Conservation (phyloP, 148 eudicot genomes). For the Rhododendron henanense region DNA sequence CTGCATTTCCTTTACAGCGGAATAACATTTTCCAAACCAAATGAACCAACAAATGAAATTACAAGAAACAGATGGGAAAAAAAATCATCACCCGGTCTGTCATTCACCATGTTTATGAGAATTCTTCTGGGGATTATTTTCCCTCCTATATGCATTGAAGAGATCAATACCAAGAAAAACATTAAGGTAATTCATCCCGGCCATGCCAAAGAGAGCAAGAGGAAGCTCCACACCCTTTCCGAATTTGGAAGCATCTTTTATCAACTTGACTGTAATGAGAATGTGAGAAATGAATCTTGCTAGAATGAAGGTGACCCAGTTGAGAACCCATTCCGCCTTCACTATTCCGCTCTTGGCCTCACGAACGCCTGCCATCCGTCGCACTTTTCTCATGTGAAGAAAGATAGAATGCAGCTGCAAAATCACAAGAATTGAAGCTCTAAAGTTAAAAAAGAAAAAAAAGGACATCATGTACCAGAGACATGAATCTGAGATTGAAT, state of each 20-base stretch:
- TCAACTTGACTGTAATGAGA: slow-evolving; percentile 65
- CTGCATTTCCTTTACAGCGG: not conserved
- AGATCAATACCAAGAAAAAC: slow-evolving; percentile 73
- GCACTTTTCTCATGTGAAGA: slow-evolving; percentile 69
- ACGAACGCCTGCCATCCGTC: slow-evolving; percentile 78
- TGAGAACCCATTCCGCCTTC: slow-evolving; percentile 78
- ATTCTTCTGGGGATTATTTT: slow-evolving; percentile 25
- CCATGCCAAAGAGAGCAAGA: slow-evolving; percentile 81
- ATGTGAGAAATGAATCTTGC: slow-evolving; percentile 64
- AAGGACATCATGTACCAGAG: not conserved
- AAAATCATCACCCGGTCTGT: not conserved
- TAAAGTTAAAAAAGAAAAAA: not conserved
- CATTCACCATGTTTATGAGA: slow-evolving; percentile 29
- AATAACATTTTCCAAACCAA: not conserved
- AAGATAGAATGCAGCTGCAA: slow-evolving; percentile 74
- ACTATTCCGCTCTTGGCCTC: slow-evolving; percentile 52
- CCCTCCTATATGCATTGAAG: slow-evolving; percentile 52
- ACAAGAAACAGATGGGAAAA: not conserved
- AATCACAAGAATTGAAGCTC: not conserved
- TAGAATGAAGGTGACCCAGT: slow-evolving; percentile 58
- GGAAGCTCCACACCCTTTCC: slow-evolving; percentile 75
- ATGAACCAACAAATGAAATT: not conserved
- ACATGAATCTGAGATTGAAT: not conserved
- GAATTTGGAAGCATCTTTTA: slow-evolving; percentile 75
- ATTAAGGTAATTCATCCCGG: slow-evolving; percentile 76